Base-by-base conservation (phyloP, 2,329 filamentous ascomycete species). In the Samsoniella hepiali region DNA sequence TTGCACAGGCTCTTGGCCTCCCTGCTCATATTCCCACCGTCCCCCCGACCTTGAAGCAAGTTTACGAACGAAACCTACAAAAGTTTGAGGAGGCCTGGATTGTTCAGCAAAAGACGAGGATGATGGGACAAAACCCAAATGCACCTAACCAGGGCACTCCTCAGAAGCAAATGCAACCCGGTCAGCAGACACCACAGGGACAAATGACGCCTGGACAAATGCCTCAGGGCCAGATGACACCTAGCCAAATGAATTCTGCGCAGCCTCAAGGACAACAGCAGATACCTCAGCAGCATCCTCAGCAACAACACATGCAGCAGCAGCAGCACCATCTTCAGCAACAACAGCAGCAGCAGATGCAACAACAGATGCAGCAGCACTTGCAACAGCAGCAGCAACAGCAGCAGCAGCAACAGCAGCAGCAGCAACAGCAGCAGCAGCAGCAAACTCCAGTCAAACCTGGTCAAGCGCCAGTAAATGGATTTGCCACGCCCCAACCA, bases 31-130 rank as follows among this genome's bases (percentile, higher is more conserved):
- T 85, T 62, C 89, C 88, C 1, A 84, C 81, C 10, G 91, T 91
- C 0, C 82, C 86, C 2, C 83, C 85, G 64, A 88, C 95, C 68
- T 74, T 97, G 68, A 86, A 88, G 69, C 81, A 83, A 34, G 82
- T 91, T 7, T 96, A 95, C 74, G 88, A 93, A 69, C 82, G 85
- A 42, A 93, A 93, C 68, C 77, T 97, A 6, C 78, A 84, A 32
- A 84, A 88, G 38, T 97, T 96, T 67, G 93, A 97, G 72, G 85
- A 88, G 64, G 84, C 83, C 2, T 90, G 84, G 79, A 72, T 83
- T 42, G 78, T 81, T 40, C 83, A 84, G 68, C 85, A 86, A 65
- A 81, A 80, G 67, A 80, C 79, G 32, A 78, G 81, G 50, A 81
- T 82, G 68, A 81, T 83, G 72, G 77, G 81, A 59, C 82, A 86